A percentile compares a stretch with the other conserved stretches of the same genome.
Evolutionary conservation across 2,329 filamentous ascomycete species (phyloP).

Genomic region (Dichotomopilus funicola): DNA sequence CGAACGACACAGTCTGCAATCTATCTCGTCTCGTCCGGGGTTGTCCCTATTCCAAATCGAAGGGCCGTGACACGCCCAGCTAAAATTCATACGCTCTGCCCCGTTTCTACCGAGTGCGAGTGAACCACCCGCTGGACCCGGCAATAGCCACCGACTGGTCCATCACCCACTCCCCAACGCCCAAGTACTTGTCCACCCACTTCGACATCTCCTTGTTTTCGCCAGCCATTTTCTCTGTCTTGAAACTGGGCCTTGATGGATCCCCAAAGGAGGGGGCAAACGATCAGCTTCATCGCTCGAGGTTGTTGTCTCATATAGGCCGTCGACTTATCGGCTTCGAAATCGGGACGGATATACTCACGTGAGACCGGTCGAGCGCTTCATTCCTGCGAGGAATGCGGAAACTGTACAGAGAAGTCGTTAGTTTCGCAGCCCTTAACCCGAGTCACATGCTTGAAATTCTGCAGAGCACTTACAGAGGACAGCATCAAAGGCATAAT

Average conservation of each 20-base stretch:
- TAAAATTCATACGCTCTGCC: background rate
- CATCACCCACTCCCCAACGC: constrained; percentile 96
- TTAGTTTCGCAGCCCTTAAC: background rate
- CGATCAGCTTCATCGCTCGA: constrained; percentile 36
- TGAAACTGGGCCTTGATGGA: constrained; percentile 65
- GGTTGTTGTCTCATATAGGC: background rate
- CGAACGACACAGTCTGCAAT: background rate
- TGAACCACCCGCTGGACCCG: constrained; percentile 82
- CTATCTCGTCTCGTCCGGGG: too few relatives aligned
- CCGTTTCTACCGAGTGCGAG: constrained; percentile 65
- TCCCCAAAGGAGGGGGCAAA: constrained; percentile 31
- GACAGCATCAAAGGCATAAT: constrained; percentile 95
- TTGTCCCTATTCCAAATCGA: too few relatives aligned
- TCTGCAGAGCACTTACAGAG: constrained; percentile 55
- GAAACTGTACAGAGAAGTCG: constrained; percentile 57
- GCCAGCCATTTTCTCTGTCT: constrained; percentile 71
- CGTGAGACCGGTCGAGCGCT: constrained; percentile 95
- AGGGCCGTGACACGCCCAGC: too few relatives aligned
- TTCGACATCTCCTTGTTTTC: constrained; percentile 77
- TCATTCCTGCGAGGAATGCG: constrained; percentile 92
- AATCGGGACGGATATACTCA: constrained; percentile 50
- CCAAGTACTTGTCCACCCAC: constrained; percentile 91
- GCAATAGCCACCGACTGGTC: constrained; percentile 92
- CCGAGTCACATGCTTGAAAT: background rate
- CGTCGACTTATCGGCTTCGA: background rate